Base-by-base conservation (phyloP, 441 rosid genomes). In the Adansonia grandidieri region DNA sequence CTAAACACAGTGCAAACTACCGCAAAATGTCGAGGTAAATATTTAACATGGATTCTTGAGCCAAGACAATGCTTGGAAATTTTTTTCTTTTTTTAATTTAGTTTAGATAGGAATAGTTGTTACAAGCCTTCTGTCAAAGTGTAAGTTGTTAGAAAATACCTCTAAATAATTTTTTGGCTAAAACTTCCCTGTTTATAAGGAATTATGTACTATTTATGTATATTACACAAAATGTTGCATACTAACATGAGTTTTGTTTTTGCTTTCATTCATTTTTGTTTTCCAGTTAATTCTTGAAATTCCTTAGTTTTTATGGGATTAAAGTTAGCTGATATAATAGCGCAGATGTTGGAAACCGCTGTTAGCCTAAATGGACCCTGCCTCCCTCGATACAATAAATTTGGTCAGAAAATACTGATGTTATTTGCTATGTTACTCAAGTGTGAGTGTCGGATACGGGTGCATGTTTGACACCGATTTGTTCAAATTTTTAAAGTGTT, bases 1-100 rank as follows among this genome's bases (percentile, higher is more conserved):
- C 67, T 42, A 57, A 58, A 54, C 42, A n/a, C 48, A 14, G 40
- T 19, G 54, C 76, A 73, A 42, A 44, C 67, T 73, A 58, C 76
- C 9, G 13, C 76, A 44, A 58, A 56, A 58, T 57, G 54, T 57
- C 2, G 66, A 73, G 76, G 76, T 73, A 73, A 57, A 73, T 73
- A 57, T 73, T 73, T 57, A 40, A 73, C 66, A 42, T 57, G 66
- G 76, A 73, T 40, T 73, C 66, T 57, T 42, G 66, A 57, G 13
- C 19, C 76, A 19, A 73, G 11, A 37, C 54, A 44, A 57, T 73
- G 51, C 37, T 73, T 73, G 65, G 76, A 40, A 42, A 19, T 58
- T 73, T 71, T 40, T 65, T 65, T 15, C 19, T 42, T 73, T 71
- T 40, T 65, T 65, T 15, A 4, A 44, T 57, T 57, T 56, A 42